A percentile compares a stretch with the other conserved stretches of the same genome.
phyloP scores from a whole-genome alignment of 2,329 filamentous ascomycete genomes.

The Venturia asperata region DNA sequence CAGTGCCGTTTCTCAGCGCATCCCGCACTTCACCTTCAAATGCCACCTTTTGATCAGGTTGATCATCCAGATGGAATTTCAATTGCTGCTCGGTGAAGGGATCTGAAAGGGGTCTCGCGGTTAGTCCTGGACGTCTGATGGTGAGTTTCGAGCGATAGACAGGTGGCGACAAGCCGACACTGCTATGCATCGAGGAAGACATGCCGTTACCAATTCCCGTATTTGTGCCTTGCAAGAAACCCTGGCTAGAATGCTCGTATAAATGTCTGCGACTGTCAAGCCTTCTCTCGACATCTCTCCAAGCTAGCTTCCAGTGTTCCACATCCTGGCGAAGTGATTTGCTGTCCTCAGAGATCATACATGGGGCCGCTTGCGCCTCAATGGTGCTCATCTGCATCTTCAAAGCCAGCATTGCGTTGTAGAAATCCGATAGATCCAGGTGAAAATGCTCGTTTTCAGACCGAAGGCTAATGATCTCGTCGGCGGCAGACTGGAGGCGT shows the following conservation, averaged over 20 bases:
- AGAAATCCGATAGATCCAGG: conserved; percentile 33
- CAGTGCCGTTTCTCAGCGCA: neutral
- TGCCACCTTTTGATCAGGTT: neutral
- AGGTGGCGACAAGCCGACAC: conserved; percentile 10
- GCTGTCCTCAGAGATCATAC: conserved; percentile 21
- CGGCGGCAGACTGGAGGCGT: conserved; percentile 28
- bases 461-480: conserved; percentile 28
- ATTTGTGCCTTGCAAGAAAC: neutral
- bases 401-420: conserved; percentile 34
- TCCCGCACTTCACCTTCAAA: neutral
- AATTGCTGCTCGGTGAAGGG: conserved; percentile 3
- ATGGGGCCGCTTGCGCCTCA: conserved; percentile 28
- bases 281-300: conserved; percentile 29
- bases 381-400: conserved; percentile 35
- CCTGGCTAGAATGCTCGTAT: neutral
- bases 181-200: conserved; percentile 15
- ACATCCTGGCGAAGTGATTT: conserved; percentile 26
- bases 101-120: conserved; percentile 2
- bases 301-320: conserved; percentile 32
- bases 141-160: conserved; percentile 6
- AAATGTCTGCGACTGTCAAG: neutral
- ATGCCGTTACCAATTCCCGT: conserved; percentile 5
- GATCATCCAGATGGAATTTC: neutral
- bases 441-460: conserved; percentile 34
- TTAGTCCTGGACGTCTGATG: conserved; percentile 12